Percentiles rank a stretch among this genome's conserved stretches.
These are phyloP conservation scores for Acanthamoeba lenticulata DNA, from an alignment of 208 protist genomes.

Conservation along the genomic window DNA sequence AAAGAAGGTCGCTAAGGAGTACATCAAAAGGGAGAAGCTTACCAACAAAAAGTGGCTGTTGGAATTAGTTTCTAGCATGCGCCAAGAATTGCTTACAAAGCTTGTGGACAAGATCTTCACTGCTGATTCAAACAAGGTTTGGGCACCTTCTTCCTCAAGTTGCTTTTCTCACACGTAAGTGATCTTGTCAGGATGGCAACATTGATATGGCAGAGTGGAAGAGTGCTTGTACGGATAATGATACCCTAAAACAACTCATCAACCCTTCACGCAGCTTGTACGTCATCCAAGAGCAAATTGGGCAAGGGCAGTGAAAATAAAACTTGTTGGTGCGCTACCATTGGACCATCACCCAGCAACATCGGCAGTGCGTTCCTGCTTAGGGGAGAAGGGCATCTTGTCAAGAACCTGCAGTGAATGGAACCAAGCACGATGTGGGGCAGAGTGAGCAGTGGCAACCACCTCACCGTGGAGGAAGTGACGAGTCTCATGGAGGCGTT, in stretches of 20 bases:
- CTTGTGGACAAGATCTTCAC: background rate
- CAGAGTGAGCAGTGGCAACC: too few species aligned
- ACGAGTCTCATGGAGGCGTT: background rate
- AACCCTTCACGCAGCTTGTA: background rate
- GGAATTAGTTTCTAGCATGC: background rate
- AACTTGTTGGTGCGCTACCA: too few species aligned
- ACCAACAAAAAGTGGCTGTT: constrained; percentile 5
- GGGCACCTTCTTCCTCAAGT: too few species aligned
- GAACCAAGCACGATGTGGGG: too few species aligned
- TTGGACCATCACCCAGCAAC: too few species aligned
- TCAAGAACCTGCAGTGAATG: too few species aligned
- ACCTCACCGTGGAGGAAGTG: constrained; percentile 35
- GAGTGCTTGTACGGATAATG: background rate
- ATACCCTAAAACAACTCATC: background rate
- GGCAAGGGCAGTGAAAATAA: too few species aligned
- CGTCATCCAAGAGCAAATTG: background rate
- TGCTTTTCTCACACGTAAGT: background rate
- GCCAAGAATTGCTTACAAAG: background rate
- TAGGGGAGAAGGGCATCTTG: too few species aligned
- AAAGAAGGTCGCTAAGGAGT: constrained; percentile 46
- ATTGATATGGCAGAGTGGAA: constrained; percentile 54
- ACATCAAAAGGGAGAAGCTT: constrained; percentile 34
- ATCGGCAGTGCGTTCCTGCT: too few species aligned
- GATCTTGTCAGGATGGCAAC: background rate
- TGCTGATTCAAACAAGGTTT: constrained; percentile 34